Evolutionary conservation across 345 rosid species (phyloP).

Genomic region (Crucihimalaya himalaica): DNA sequence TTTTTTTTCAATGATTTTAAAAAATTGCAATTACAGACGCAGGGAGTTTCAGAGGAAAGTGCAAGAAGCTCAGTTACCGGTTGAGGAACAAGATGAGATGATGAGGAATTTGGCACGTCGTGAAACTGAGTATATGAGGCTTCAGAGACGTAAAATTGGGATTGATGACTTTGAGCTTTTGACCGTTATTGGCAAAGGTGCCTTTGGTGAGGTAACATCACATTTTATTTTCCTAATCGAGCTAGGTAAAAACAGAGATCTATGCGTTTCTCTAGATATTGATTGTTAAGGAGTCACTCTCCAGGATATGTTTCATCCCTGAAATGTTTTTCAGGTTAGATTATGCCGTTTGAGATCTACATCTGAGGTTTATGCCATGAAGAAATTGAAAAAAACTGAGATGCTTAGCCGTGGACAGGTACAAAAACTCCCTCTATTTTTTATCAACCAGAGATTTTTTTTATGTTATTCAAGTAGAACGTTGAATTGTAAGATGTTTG

Average conservation of each 20-base stretch:
- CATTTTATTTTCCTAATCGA: background rate
- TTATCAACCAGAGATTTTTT: background rate
- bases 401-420: conserved; percentile 99
- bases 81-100: conserved; percentile 89
- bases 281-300: background rate
- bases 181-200: conserved; percentile 92
- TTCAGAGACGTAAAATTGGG: conserved; percentile 94
- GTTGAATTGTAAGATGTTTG: background rate
- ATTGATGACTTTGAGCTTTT: conserved; percentile 92
- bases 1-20: background rate
- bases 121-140: conserved; percentile 90
- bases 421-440: conserved; percentile 11
- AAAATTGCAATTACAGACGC: conserved; percentile 51
- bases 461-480: background rate
- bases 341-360: conserved; percentile 83
- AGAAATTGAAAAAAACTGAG: conserved; percentile 93
- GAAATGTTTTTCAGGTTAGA: conserved; percentile 57
- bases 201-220: conserved; percentile 86
- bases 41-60: conserved; percentile 79
- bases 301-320: background rate
- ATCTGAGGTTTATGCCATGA: conserved; percentile 92
- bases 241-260: background rate
- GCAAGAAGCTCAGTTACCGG: conserved; percentile 80
- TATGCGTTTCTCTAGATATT: conserved; percentile 2
- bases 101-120: conserved; percentile 80